phyloP scores from a whole-genome alignment of 495 filamentous ascomycete genomes.

The Podospora australis region DNA sequence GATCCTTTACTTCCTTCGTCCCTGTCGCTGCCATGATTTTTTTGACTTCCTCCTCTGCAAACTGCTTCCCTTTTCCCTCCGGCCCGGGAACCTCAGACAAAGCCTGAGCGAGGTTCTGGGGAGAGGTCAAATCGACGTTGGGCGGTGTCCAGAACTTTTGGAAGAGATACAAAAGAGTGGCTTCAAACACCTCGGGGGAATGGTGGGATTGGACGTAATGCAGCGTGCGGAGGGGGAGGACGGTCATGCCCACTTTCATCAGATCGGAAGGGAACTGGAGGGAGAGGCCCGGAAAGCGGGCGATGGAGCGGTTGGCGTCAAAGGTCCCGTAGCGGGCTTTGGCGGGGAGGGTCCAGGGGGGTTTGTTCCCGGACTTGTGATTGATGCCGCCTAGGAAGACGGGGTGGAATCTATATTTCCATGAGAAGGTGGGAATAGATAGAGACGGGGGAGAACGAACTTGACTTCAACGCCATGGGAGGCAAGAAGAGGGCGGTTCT shows the following conservation, averaged over 20 bases:
- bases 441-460: constrained; percentile 33
- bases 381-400: constrained; percentile 72
- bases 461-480: constrained; percentile 56
- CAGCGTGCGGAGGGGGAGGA: constrained; percentile 55
- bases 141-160: constrained; percentile 37
- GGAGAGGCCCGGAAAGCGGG: constrained; percentile 38
- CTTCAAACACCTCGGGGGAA: constrained; percentile 24
- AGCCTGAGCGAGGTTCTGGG: constrained; percentile 19
- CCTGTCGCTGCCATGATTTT: constrained; percentile 46
- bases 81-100: constrained; percentile 20
- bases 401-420: constrained; percentile 55
- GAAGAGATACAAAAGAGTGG: constrained; percentile 28
- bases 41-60: constrained; percentile 31
- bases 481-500: constrained; percentile 45
- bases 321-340: constrained; percentile 53
- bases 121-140: constrained; percentile 23
- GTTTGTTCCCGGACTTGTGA: constrained; percentile 61
- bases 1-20: constrained; percentile 50
- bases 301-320: constrained; percentile 54
- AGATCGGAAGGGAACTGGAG: constrained; percentile 35
- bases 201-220: constrained; percentile 54
- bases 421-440: background rate
- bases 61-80: constrained; percentile 12
- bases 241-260: constrained; percentile 29
- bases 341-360: constrained; percentile 62